Evolutionary conservation across 2,329 filamentous ascomycete species (phyloP), one percentile per base, ranked within the genome.

Genomic region (Alternaria sp.): DNA sequence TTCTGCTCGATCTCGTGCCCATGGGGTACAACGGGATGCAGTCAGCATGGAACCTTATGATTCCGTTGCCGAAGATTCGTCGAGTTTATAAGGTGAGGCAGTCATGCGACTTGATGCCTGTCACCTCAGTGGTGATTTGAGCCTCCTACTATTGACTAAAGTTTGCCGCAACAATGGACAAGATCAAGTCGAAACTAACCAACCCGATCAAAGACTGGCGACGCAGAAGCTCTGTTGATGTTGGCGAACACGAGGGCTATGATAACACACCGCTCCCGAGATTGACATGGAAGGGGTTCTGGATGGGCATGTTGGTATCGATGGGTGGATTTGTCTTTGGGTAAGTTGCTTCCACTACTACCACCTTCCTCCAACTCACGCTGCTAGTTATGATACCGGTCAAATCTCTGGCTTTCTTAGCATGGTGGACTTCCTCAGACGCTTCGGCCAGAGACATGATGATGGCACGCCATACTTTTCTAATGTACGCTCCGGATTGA

Each of bases 321-420:
- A 74, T 76, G 72, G 73, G 73, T 62, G 58, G 54, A 45, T 49
- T 43, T 22, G 49, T 61, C n/a, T 60, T 54, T 45, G 46, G 34
- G 52, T 57, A 40, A 43, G 46, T n/a, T n/a, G 18, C 5, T 7
- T 4, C 12, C 46, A 49, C 7, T 11, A 49, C 12, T 11, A 49
- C 1, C 9, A n/a, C 18, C 30, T n/a, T 12, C 34, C 32, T 7
- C 11, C 14, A 16, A 25, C 49, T 52, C 2, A 52, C 16, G n/a
- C 2, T 20, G 18, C n/a, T 44, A 55, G 50, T 12, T 73, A 74
- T 40, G 72, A 74, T 25, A 70, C 69, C 32, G 73, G 73, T 50
- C 70, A 73, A 48, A 74, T 77, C 27, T 73, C 69, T 10, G 73
- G 74, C 4, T 77, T 77, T 40, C 64, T 76, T 10, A 70, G 58